These are phyloP conservation scores for Leishmania arabica DNA, from an alignment of 208 protist species.

Conservation along the genomic window DNA sequence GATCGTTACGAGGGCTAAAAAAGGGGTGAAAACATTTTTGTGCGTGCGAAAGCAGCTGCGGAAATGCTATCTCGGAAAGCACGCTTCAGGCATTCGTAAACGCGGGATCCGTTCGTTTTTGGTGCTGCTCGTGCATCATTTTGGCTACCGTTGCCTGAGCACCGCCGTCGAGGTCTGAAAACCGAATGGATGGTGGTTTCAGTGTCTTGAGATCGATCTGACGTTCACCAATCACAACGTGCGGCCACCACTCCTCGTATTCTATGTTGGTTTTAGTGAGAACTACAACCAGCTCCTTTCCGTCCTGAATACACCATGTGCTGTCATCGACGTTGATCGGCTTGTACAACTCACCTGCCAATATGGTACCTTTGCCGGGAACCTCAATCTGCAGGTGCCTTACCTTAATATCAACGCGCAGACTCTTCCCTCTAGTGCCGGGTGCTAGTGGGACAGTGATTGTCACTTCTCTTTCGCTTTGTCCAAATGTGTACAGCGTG, in stretches of 20 bases:
- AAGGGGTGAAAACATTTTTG: neutral
- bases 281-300: conserved; percentile 57
- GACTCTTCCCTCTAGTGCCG: conserved; percentile 53
- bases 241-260: conserved; percentile 92
- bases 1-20: neutral
- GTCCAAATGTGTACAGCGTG: conserved; percentile 71
- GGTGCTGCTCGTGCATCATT: conserved; percentile 92
- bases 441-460: conserved; percentile 60
- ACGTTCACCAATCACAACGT: conserved; percentile 61
- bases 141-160: conserved; percentile 84
- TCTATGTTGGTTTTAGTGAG: conserved; percentile 82
- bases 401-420: conserved; percentile 62
- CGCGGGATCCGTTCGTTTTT: neutral
- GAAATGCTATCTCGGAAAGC: neutral
- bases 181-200: conserved; percentile 69
- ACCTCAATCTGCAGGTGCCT: conserved; percentile 50
- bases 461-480: conserved; percentile 79
- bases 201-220: conserved; percentile 92
- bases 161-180: conserved; percentile 80
- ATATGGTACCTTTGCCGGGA: conserved; percentile 40
- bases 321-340: conserved; percentile 78
- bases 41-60: neutral
- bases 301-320: conserved; percentile 86
- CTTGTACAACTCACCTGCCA: conserved; percentile 79
- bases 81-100: neutral